Evolutionary conservation across 768 basidiomycete genomes (phyloP), one percentile per base, ranked within the genome.

Genomic region (Phlebiopsis gigantea): DNA sequence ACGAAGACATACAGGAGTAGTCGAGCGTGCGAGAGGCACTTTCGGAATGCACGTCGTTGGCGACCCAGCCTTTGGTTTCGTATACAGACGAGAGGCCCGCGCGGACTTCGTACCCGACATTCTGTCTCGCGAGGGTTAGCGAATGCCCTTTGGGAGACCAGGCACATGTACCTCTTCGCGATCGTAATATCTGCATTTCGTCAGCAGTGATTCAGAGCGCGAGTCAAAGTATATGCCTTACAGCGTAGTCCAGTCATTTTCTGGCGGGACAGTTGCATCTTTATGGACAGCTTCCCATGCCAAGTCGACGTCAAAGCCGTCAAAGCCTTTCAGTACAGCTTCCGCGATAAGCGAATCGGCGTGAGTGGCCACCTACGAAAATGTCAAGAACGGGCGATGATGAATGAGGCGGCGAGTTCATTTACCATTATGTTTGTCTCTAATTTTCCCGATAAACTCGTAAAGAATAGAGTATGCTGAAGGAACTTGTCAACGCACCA

Each of bases 371-470:
- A 91, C 81, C 85, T 86, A 47, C 29, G 12, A 7, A n/a, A 39
- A 29, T 26, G 26, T 51, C 2, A 48, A 12, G 43, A 10, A 57
- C 28, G 31, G 12, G 47, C 17, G 10, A 17, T 39, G 17, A 8
- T 17, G 34, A 60, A 49, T 3, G 28, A 10, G n/a, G 15, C 21
- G 5, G 29, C 1, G n/a, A 5, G 25, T 8, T 14, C 6, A 14
- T 21, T 19, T 30, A 82, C 84, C 90, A 93, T 93, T 62, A 91
- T 90, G 62, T 90, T 93, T 1, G 90, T 91, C 65, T 93, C 87
- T 74, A 46, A 6, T 22, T 14, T 10, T 6, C 19, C 9, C 3
- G 14, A 17, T 41, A 17, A 49, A 25, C 25, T 24, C 7, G 24
- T 12, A 12, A 5, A 10, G 8, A 15, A 19, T 26, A 25, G 15